phyloP scores from a whole-genome alignment of 2,329 filamentous ascomycete genomes.

The Pseudopithomyces chartarum region DNA sequence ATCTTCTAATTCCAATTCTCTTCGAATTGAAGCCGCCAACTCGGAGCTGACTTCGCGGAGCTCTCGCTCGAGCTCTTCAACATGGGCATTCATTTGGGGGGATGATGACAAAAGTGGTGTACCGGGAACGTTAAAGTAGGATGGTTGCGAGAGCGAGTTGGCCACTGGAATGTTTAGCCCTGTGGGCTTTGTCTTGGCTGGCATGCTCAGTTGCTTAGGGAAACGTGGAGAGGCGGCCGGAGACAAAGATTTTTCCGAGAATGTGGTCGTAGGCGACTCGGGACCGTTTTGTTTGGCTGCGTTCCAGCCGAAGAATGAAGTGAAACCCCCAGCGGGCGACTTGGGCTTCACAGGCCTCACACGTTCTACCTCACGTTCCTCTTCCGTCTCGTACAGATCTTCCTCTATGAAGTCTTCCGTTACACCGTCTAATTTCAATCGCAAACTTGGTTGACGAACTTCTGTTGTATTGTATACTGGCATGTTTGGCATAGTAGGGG shows the following conservation, averaged over 20 bases:
- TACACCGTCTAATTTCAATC: conserved; percentile 43
- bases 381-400: conserved; percentile 35
- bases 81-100: conserved; percentile 59
- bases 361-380: conserved; percentile 21
- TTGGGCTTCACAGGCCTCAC: conserved; percentile 45
- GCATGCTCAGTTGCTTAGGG: conserved; percentile 29
- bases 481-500: conserved; percentile 48
- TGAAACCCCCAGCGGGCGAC: conserved; percentile 59
- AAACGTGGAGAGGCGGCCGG: conserved; percentile 61
- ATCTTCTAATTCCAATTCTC: conserved; percentile 97
- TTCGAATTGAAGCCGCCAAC: conserved; percentile 86
- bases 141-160: conserved; percentile 48
- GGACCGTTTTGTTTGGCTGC: conserved; percentile 56
- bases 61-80: conserved; percentile 93
- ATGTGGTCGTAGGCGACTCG: conserved; percentile 66
- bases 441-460: conserved; percentile 34
- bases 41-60: conserved; percentile 91
- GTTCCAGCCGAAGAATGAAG: conserved; percentile 72
- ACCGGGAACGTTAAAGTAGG: conserved; percentile 54
- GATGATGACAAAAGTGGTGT: conserved; percentile 52
- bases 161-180: conserved; percentile 58
- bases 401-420: conserved; percentile 45
- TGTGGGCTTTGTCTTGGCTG: conserved; percentile 47
- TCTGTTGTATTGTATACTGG: conserved; percentile 39
- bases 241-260: conserved; percentile 65